Evolutionary conservation across 2,329 filamentous ascomycete species (phyloP).

Genomic region (Aspergillus sojae): DNA sequence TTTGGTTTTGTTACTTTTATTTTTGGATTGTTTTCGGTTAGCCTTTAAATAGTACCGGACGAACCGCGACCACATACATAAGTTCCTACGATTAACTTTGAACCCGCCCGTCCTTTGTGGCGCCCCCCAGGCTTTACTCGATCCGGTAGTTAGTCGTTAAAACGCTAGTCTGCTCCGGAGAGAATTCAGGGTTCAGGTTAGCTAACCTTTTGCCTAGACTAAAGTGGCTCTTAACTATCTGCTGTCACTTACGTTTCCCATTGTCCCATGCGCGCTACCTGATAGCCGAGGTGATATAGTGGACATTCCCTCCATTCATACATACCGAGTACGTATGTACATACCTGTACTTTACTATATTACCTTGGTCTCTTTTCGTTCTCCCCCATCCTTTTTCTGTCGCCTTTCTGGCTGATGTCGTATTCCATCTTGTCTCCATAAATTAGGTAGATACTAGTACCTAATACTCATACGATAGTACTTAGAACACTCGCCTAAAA

Average conservation of each 20-base stretch:
- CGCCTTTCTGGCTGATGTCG: background rate
- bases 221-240: background rate
- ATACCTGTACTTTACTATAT: background rate
- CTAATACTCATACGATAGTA: background rate
- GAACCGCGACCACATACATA: constrained; percentile 2
- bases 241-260: constrained; percentile 3
- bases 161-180: background rate
- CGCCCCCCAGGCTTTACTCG: background rate
- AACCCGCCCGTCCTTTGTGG: background rate
- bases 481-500: background rate
- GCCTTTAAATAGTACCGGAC: constrained; percentile 4
- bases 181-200: constrained; percentile 2
- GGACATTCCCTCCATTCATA: background rate
- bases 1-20: background rate
- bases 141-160: background rate
- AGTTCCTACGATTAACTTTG: constrained; percentile 6
- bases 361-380: background rate
- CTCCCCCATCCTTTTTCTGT: background rate
- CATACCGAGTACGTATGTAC: background rate
- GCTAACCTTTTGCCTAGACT: background rate
- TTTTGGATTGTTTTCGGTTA: background rate
- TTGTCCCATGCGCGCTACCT: constrained; percentile 4
- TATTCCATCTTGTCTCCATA: background rate
- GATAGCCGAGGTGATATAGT: constrained; percentile 11
- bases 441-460: background rate